Evolutionary conservation across 2,329 filamentous ascomycete genomes (phyloP).

Genomic region (Aspergillus candidus): DNA sequence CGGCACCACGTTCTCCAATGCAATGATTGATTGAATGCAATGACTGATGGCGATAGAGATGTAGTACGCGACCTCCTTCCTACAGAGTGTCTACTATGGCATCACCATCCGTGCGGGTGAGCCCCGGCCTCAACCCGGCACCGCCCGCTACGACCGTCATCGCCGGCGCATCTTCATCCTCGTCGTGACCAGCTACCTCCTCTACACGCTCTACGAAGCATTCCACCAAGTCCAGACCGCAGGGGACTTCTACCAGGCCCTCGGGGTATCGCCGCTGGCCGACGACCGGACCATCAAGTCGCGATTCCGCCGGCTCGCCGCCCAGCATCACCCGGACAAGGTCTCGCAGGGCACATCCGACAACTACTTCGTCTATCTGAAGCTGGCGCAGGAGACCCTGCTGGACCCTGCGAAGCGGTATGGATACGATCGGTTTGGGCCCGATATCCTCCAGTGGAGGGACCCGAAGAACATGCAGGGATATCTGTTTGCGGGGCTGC

Average conservation of each 20-base stretch:
- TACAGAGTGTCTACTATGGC: constrained; percentile 78
- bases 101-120: constrained; percentile 85
- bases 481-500: constrained; percentile 64
- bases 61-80: constrained; percentile 69
- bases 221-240: constrained; percentile 68
- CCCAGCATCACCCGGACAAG: constrained; percentile 80
- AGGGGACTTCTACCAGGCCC: constrained; percentile 71
- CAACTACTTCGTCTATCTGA: constrained; percentile 71
- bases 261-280: constrained; percentile 64
- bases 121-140: constrained; percentile 65
- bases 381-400: constrained; percentile 75
- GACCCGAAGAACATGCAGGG: constrained; percentile 58
- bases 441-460: constrained; percentile 59
- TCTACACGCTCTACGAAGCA: constrained; percentile 89
- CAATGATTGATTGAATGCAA: constrained; percentile 5
- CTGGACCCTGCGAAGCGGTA: constrained; percentile 70
- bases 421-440: constrained; percentile 85
- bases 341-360: constrained; percentile 39
- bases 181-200: constrained; percentile 76
- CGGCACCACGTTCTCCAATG: not conserved
- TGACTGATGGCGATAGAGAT: constrained; percentile 6
- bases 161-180: constrained; percentile 75
- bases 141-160: constrained; percentile 63
- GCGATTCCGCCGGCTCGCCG: constrained; percentile 69
- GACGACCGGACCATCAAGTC: constrained; percentile 74